These are phyloP conservation scores for Kwoniella sp. DNA, from an alignment of 768 basidiomycete species.

Conservation along the genomic window DNA sequence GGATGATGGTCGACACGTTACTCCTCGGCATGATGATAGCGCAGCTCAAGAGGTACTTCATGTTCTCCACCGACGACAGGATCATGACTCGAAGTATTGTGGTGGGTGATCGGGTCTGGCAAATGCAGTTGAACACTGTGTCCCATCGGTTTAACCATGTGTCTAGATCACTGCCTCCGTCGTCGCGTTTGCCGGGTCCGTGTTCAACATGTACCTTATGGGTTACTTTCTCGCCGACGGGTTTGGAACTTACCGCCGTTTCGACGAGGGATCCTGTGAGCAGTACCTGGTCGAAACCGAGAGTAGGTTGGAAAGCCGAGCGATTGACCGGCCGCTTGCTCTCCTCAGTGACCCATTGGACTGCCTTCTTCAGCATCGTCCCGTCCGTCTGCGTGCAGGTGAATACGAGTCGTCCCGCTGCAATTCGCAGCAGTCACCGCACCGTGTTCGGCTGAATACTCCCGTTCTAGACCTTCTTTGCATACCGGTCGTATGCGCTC, in stretches of 20 bases:
- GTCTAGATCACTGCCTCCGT: not conserved
- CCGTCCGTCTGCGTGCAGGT: slow-evolving; percentile 3
- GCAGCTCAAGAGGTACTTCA: slow-evolving; percentile 4
- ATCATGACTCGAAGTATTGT: not conserved
- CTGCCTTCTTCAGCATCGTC: slow-evolving; percentile 2
- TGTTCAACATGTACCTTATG: slow-evolving; percentile 2
- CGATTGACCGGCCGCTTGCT: not conserved
- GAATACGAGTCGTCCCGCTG: no score
- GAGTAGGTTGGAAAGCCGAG: not conserved
- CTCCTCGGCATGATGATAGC: not conserved
- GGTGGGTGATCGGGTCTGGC: not conserved
- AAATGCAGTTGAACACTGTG: not conserved
- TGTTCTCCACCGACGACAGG: slow-evolving; percentile 1
- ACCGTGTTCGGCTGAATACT: not conserved
- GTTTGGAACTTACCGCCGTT: slow-evolving; percentile 1
- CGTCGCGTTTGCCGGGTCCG: not conserved
- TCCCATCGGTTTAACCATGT: not conserved
- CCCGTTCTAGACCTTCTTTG: not conserved
- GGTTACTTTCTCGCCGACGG: slow-evolving; percentile 2
- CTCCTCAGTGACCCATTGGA: not conserved
- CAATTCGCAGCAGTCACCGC: not conserved
- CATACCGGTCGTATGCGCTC: slow-evolving; percentile 4
- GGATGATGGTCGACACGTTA: not conserved
- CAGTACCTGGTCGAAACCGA: no score
- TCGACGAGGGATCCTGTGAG: not conserved